phyloP scores from a whole-genome alignment of 805 yeast species.

The Wickerhamomyces subpelliculosus region DNA sequence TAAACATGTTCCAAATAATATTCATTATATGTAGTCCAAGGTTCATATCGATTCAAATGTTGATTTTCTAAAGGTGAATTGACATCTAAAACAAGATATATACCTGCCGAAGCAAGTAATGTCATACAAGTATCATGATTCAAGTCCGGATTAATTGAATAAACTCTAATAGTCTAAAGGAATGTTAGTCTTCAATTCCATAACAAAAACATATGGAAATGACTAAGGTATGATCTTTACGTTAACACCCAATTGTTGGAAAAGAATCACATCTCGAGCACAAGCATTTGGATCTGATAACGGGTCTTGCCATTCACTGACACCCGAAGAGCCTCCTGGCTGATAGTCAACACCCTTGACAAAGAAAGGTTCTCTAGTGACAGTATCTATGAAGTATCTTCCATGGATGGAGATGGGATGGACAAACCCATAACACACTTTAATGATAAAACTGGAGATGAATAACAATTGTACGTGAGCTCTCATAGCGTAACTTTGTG shows the following conservation, averaged over 20 bases:
- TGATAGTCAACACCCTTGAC: constrained; percentile 91
- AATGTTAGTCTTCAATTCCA: constrained; percentile 25
- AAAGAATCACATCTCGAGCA: constrained; percentile 73
- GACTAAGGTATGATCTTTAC: too few species aligned
- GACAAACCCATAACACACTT: constrained; percentile 24
- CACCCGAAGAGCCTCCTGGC: constrained; percentile 90
- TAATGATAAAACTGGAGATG: too few species aligned
- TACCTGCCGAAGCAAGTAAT: constrained; percentile 83
- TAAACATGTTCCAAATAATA: constrained; percentile 71
- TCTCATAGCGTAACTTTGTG: too few species aligned
- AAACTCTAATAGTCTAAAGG: constrained; percentile 62
- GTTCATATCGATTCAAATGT: constrained; percentile 84
- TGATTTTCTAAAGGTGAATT: constrained; percentile 78
- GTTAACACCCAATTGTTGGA: constrained; percentile 81
- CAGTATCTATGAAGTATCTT: constrained; percentile 67
- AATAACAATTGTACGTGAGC: too few species aligned
- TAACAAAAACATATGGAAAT: too few species aligned
- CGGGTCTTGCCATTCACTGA: constrained; percentile 55
- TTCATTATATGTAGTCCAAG: constrained; percentile 80
- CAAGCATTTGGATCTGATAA: constrained; percentile 66
- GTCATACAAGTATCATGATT: constrained; percentile 91
- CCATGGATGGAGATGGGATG: constrained; percentile 68
- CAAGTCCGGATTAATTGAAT: constrained; percentile 75
- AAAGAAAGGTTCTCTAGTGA: constrained; percentile 69
- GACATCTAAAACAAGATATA: constrained; percentile 85